A percentile compares a stretch with the other conserved stretches of the same genome.
Evolutionary conservation across 1,284 basidiomycete genomes (phyloP).

Genomic region (Trichosporon sp.): DNA sequence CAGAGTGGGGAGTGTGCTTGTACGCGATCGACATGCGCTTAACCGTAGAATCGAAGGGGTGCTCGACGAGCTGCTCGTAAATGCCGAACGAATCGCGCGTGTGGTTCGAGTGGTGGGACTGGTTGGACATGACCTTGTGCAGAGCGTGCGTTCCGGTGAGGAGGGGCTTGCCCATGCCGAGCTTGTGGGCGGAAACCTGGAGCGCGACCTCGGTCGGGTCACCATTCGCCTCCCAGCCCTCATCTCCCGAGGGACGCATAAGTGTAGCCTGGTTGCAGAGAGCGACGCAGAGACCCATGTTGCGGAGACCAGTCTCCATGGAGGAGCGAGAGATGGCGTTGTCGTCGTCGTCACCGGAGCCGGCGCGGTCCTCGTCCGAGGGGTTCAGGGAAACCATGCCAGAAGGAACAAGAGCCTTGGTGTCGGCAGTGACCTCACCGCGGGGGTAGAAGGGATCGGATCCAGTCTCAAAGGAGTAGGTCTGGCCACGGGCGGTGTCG

Average conservation of each 20-base stretch:
- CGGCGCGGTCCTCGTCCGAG: constrained; percentile 29
- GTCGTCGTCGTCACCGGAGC: constrained; percentile 23
- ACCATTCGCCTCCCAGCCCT: constrained; percentile 68
- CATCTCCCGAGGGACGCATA: constrained; percentile 47
- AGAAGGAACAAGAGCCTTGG: constrained; percentile 30
- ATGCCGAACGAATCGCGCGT: constrained; percentile 24
- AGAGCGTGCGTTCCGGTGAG: constrained; percentile 46
- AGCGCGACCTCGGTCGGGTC: constrained; percentile 70
- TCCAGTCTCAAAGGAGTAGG: constrained; percentile 56
- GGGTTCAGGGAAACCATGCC: constrained; percentile 38
- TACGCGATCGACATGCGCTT: constrained; percentile 67
- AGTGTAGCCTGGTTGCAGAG: constrained; percentile 61
- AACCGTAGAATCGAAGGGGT: constrained; percentile 66
- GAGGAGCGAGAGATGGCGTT: constrained; percentile 43
- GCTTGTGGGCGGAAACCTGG: constrained; percentile 66
- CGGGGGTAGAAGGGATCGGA: constrained; percentile 59
- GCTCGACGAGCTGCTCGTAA: constrained; percentile 57
- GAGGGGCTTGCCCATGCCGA: constrained; percentile 57
- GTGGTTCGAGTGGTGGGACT: constrained; percentile 30
- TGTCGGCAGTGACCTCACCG: constrained; percentile 50
- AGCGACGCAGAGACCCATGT: constrained; percentile 57
- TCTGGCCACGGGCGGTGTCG: constrained; percentile 48
- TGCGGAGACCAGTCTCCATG: constrained; percentile 47
- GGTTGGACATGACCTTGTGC: constrained; percentile 17
- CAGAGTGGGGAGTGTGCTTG: constrained; percentile 38